A percentile compares a stretch with the other conserved stretches of the same genome.
These are phyloP conservation scores for Calonectria honghensis DNA, from an alignment of 2,329 filamentous ascomycete species.

Conservation along the genomic window DNA sequence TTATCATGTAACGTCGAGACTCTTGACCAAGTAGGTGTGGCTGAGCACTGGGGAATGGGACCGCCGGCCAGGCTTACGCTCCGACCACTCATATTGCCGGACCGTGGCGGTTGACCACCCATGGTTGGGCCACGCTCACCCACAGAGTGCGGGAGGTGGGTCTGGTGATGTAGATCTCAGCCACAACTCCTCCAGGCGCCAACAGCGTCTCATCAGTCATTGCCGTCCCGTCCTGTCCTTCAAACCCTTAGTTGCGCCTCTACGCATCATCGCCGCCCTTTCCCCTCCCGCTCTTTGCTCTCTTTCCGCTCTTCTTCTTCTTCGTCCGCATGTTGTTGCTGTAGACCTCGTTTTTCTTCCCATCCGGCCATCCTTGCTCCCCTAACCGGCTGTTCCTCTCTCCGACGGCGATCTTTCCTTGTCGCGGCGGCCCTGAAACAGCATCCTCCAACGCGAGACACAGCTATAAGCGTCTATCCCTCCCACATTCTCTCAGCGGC, in stretches of 20 bases:
- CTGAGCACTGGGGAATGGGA: slow-evolving; percentile 6
- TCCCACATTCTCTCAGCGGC: slow-evolving; percentile 13
- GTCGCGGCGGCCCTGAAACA: slow-evolving; percentile 35
- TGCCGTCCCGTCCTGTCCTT: slow-evolving; percentile 20
- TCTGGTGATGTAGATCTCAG: slow-evolving; percentile 36
- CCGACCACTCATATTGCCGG: neutral
- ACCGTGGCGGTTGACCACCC: neutral
- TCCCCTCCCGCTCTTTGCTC: neutral
- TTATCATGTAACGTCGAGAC: slow-evolving; percentile 9
- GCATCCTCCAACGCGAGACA: slow-evolving; percentile 27
- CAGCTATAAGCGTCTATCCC: slow-evolving; percentile 5
- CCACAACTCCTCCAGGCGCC: slow-evolving; percentile 35
- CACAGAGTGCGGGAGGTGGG: slow-evolving; percentile 13
- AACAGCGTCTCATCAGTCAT: slow-evolving; percentile 19
- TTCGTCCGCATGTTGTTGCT: slow-evolving; percentile 13
- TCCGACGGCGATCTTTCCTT: slow-evolving; percentile 39
- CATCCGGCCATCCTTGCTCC: neutral
- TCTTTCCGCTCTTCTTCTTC: slow-evolving; percentile 1
- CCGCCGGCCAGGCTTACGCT: neutral
- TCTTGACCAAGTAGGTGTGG: neutral
- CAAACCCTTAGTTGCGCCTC: slow-evolving; percentile 4
- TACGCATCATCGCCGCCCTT: slow-evolving; percentile 19
- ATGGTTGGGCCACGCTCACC: neutral
- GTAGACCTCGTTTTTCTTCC: neutral
- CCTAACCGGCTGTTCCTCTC: slow-evolving; percentile 16